Evolutionary conservation across 2,329 filamentous ascomycete genomes (phyloP).

Genomic region (Cercospora berteroae): DNA sequence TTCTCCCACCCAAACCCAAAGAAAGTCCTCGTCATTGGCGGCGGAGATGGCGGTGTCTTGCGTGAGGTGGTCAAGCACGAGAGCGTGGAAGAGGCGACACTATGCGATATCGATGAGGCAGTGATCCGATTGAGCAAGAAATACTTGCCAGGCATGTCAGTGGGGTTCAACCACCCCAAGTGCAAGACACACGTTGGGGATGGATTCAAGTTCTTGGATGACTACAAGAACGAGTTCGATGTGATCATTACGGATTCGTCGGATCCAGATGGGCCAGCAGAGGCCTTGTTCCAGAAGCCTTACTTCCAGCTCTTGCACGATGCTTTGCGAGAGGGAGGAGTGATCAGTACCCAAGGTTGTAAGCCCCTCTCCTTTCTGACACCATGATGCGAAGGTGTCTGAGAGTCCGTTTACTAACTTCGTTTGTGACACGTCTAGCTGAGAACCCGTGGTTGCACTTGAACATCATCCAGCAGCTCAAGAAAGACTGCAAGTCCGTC

Average conservation of each 20-base stretch:
- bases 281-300: constrained; percentile 95
- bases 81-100: constrained; percentile 88
- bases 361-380: constrained; percentile 63
- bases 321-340: constrained; percentile 89
- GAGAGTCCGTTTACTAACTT: constrained; percentile 27
- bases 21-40: constrained; percentile 97
- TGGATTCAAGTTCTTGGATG: constrained; percentile 96
- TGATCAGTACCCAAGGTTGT: constrained; percentile 99
- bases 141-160: constrained; percentile 91
- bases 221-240: constrained; percentile 96
- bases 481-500: constrained; percentile 94
- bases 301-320: constrained; percentile 94
- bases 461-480: constrained; percentile 86
- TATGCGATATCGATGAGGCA: constrained; percentile 99
- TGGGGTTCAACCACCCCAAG: constrained; percentile 87
- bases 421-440: constrained; percentile 53
- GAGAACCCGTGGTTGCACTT: constrained; percentile 99
- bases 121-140: constrained; percentile 98
- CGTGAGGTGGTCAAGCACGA: constrained; percentile 99
- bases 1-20: constrained; percentile 98
- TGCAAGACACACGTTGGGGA: constrained; percentile 90
- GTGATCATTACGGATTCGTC: constrained; percentile 99
- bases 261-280: constrained; percentile 93
- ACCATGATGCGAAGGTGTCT: constrained; percentile 33
- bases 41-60: constrained; percentile 94